phyloP scores from a whole-genome alignment of 305 asterid genomes.

The Rubia balearica region DNA sequence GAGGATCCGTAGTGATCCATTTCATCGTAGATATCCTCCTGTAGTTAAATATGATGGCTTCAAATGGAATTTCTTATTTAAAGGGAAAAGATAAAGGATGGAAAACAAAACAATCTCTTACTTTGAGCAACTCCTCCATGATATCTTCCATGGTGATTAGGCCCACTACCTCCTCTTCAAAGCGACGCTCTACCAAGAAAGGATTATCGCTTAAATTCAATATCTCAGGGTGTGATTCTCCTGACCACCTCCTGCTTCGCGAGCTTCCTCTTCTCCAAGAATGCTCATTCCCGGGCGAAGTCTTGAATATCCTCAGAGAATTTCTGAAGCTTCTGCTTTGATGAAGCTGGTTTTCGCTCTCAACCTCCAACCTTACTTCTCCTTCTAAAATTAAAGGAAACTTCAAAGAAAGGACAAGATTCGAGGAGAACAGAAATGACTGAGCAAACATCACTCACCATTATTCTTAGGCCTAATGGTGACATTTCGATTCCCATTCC shows the following conservation, averaged over 20 bases:
- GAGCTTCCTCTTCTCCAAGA: constrained; percentile 35
- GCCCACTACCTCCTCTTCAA: constrained; percentile 72
- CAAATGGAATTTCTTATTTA: not conserved
- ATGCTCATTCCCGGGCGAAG: constrained; percentile 25
- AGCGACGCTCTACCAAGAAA: constrained; percentile 29
- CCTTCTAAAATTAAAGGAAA: not conserved
- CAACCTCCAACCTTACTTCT: constrained; percentile 17
- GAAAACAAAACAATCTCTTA: constrained; percentile 13
- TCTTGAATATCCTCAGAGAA: constrained; percentile 46
- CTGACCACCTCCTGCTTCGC: constrained; percentile 60
- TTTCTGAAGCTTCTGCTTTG: constrained; percentile 24
- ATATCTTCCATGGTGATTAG: constrained; percentile 93
- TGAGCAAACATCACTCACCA: constrained; percentile 10
- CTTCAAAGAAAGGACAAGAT: not conserved
- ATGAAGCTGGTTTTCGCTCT: constrained; percentile 1
- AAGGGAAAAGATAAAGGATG: not conserved
- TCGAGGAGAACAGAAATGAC: not conserved
- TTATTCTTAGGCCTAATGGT: not conserved
- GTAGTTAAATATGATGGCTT: constrained; percentile 14
- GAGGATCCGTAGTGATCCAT: constrained; percentile 39
- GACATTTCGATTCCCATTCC: constrained; percentile 7
- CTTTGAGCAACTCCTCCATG: constrained; percentile 81
- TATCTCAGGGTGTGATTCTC: constrained; percentile 55
- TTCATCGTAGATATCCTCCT: constrained; percentile 78
- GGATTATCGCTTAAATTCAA: constrained; percentile 47